Evolutionary conservation across 1,139 yeast genomes (phyloP), one percentile per base, ranked within the genome.

Genomic region (Torulaspora pretoriensis): DNA sequence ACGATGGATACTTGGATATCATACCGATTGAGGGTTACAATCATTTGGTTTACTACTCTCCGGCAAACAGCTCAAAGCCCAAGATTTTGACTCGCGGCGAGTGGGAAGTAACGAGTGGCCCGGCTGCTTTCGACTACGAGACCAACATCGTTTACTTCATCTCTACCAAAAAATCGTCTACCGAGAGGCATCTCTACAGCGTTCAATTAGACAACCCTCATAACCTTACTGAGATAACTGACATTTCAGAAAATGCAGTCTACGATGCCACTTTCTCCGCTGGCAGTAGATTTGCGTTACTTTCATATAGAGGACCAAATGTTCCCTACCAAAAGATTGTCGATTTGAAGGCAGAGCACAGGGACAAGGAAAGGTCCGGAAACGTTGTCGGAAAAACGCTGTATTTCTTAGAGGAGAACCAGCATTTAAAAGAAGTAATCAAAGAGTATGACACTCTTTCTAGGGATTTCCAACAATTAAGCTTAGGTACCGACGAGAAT

Each of bases 1-100:
- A 68, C 2, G 77, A 75, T 45, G 86, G 90, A 1, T 92, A 90
- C 60, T 70, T 92, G 42, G 98, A 92, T 61, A 74, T 81, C 3
- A 70, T 84, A 8, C 83, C 87, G 2, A 69, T 73, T 7, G 74
- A 81, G 45, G 82, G 85, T 1, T 76, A 67, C 56, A 80, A 81
- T 49, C 96, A 87, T 56, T 68, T 94, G 45, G 96, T 83, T 0
- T 77, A 81, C 53, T 92, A 78, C 58, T 71, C 79, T 6, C 74
- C 78, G 8, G 74, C 82, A 1, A 68, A 69, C 9, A 60, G 80
- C 2, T 51, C 74, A 0, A 66, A 67, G 10, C 85, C 84, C 5
- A 64, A 59, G 12, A 50, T 80, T 12, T 65, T 88, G 41, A 82
- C 95, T 0, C 54, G 70, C 0, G 82, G 83, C 13, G 68, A 74